These are phyloP conservation scores for Lagenidium giganteum DNA, from an alignment of 352 stramenopile species.

Conservation along the genomic window DNA sequence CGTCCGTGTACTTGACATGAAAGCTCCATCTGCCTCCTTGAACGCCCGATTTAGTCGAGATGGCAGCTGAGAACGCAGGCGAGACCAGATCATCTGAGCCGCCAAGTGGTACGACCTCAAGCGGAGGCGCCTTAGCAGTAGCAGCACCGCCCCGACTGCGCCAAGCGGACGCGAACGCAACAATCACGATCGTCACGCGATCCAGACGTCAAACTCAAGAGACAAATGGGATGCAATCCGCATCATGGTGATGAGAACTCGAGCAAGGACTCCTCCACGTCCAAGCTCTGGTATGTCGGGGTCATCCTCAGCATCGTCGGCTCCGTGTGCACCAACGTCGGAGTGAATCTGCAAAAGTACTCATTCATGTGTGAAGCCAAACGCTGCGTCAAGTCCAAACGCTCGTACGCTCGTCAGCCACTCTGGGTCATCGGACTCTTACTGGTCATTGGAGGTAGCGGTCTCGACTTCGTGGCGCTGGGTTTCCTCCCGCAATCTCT, in stretches of 20 bases:
- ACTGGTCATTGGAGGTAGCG: constrained; percentile 63
- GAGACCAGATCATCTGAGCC: too few relatives aligned
- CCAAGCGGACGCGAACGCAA: not conserved
- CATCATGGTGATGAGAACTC: not conserved
- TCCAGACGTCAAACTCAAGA: not conserved
- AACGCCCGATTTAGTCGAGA: too few relatives aligned
- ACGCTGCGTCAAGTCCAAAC: constrained; percentile 43
- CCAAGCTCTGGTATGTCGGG: constrained; percentile 63
- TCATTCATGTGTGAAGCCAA: constrained; percentile 84
- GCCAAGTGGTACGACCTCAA: too few relatives aligned
- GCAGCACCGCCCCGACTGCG: too few relatives aligned
- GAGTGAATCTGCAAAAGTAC: constrained; percentile 87
- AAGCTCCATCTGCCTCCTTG: too few relatives aligned
- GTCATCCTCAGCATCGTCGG: constrained; percentile 72
- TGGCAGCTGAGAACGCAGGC: too few relatives aligned
- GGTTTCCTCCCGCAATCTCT: constrained; percentile 80
- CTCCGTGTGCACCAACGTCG: constrained; percentile 77
- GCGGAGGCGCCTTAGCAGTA: too few relatives aligned
- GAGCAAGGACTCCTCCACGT: constrained; percentile 1
- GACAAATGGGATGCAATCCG: constrained; percentile 1
- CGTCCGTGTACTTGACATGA: too few relatives aligned
- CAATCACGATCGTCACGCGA: not conserved
- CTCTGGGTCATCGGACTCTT: constrained; percentile 76
- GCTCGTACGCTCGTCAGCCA: constrained; percentile 70
- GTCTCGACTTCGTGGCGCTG: constrained; percentile 71